Evolutionary conservation across 1,139 yeast genomes (phyloP).

Genomic region (Groenewaldozyma auringiensis): DNA sequence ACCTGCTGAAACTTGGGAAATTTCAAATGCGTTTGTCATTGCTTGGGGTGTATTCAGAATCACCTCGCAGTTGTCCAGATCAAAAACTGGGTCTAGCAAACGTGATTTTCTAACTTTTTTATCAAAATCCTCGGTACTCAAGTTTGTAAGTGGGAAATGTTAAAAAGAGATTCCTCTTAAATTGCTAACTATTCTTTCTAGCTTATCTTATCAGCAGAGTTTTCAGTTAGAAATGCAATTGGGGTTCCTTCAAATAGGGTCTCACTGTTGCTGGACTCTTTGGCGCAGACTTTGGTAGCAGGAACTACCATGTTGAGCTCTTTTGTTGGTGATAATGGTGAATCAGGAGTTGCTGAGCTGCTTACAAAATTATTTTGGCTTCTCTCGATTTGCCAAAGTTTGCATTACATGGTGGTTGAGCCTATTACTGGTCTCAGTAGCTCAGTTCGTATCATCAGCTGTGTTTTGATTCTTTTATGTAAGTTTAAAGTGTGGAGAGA

Average conservation of each 20-base stretch:
- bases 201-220: background rate
- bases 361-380: background rate
- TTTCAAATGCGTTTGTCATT: background rate
- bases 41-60: constrained; percentile 1
- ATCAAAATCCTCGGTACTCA: background rate
- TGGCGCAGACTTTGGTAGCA: background rate
- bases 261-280: background rate
- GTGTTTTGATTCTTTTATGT: background rate
- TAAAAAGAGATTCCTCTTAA: background rate
- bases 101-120: background rate
- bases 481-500: background rate
- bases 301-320: background rate
- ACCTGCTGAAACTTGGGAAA: background rate
- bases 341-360: background rate
- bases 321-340: background rate
- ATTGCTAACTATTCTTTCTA: too few species aligned
- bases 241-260: background rate
- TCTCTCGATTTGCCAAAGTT: background rate
- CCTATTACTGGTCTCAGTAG: background rate
- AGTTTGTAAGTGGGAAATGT: background rate
- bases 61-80: background rate
- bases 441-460: background rate
- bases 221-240: background rate
- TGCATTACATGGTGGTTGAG: background rate
- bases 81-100: background rate